Evolutionary conservation across 495 filamentous ascomycete species (phyloP), one percentile per base, ranked within the genome.

Genomic region (Podospora pseudoanserina): DNA sequence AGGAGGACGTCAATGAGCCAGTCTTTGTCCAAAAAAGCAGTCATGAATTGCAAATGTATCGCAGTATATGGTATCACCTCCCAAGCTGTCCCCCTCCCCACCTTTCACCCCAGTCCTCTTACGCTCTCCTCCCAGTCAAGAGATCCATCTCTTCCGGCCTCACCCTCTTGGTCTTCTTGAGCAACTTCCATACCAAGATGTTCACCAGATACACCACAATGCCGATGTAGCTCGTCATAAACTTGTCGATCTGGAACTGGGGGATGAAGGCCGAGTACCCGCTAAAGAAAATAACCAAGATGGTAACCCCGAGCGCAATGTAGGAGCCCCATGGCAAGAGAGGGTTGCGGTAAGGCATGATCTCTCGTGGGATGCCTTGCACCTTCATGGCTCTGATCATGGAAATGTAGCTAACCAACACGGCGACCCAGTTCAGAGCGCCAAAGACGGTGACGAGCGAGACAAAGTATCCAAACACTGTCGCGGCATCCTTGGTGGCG

Each of bases 391-490:
- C 93, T 0, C 84, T 82, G 28, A 93, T 84, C 73, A 96, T 96
- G 78, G 77, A 89, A 72, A 96, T 90, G 78, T 96, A 92, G 1
- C 90, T 89, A 63, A 94, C 84, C 0, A 96, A 84, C 65, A 96
- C 89, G 0, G 91, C 93, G 67, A 95, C 89, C 91, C 92, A 93
- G 68, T 90, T 93, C 27, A 97, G 74, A 7, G 93, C 82, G 58
- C 91, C 91, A 74, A 92, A 91, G 71, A 94, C 90, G 44, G 89
- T 91, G 39, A 89, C 89, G 34, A 97, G 82, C 74, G 94, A 92
- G 69, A 95, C 89, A 68, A 97, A 95, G 83, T 94, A 95, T 26
- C 80, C 83, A 77, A 96, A 96, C 3, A 96, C 91, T 0, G 77
- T 82, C 65, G 83, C 83, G 0, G 91, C 87, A 71, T 87, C 86